Conservation (phyloP, 2,329 filamentous ascomycete genomes). For the Colletotrichum sp. region DNA sequence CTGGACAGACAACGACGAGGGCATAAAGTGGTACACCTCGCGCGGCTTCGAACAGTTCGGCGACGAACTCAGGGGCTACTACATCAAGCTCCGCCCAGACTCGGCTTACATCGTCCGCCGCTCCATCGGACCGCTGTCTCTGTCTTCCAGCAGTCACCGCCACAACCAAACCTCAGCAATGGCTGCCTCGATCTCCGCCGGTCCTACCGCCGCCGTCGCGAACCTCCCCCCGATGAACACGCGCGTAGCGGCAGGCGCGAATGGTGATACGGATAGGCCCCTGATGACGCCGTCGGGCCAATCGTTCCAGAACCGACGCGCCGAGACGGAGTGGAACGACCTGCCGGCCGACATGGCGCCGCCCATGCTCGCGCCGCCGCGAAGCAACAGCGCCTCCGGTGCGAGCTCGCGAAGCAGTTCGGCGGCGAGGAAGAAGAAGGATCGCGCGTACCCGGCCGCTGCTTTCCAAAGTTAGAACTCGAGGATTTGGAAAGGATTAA, state of each 20-base stretch:
- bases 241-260: constrained; percentile 18
- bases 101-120: constrained; percentile 65
- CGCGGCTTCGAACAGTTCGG: constrained; percentile 60
- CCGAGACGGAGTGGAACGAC: constrained; percentile 71
- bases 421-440: constrained; percentile 59
- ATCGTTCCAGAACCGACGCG: constrained; percentile 64
- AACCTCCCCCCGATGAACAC: constrained; percentile 30
- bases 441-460: constrained; percentile 66
- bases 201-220: constrained; percentile 33
- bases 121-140: constrained; percentile 35
- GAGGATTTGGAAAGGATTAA: not conserved
- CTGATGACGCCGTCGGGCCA: constrained; percentile 31
- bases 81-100: constrained; percentile 64
- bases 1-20: constrained; percentile 71
- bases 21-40: constrained; percentile 64
- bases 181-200: constrained; percentile 12
- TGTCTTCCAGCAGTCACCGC: not conserved
- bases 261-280: not conserved
- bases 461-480: constrained; percentile 46
- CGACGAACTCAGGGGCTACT: constrained; percentile 61
- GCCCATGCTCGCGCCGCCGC: constrained; percentile 26
- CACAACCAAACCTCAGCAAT: not conserved
- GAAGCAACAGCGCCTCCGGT: constrained; percentile 35
- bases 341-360: constrained; percentile 62
- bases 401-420: constrained; percentile 64